phyloP scores from a whole-genome alignment of 164 flowering plant genomes.

The Echeveria elegans region DNA sequence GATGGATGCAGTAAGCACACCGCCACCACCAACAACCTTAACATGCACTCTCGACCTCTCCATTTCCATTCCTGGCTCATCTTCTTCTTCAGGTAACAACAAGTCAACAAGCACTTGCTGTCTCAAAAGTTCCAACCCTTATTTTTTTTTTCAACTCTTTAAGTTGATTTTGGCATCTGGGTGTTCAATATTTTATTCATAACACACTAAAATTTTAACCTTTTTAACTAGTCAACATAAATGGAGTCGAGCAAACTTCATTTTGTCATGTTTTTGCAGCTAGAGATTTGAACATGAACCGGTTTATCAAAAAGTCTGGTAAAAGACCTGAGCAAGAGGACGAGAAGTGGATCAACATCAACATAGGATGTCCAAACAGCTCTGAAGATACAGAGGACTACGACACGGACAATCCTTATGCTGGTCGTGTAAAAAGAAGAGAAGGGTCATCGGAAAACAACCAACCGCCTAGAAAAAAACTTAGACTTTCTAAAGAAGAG shows the following conservation, averaged over 20 bases:
- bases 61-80: conserved; percentile 55
- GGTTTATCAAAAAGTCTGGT: background rate
- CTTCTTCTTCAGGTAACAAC: conserved; percentile 27
- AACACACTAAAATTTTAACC: conserved; percentile 11
- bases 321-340: conserved; percentile 20
- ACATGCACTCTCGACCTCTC: conserved; percentile 47
- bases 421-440: background rate
- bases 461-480: conserved; percentile 32
- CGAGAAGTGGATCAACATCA: conserved; percentile 30
- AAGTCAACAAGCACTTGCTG: no score
- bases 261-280: conserved; percentile 19
- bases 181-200: background rate
- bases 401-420: conserved; percentile 14
- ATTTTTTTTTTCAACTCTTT: background rate
- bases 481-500: conserved; percentile 21
- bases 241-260: conserved; percentile 1
- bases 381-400: conserved; percentile 34
- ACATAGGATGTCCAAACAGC: conserved; percentile 29
- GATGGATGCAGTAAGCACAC: conserved; percentile 24
- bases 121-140: no score
- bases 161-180: background rate
- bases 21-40: conserved; percentile 24
- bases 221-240: conserved; percentile 3
- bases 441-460: background rate
- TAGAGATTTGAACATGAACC: conserved; percentile 47